A percentile compares a stretch with the other conserved stretches of the same genome.
These are phyloP conservation scores for Nakazawaea ernobii DNA, from an alignment of 805 yeast species.

Conservation along the genomic window DNA sequence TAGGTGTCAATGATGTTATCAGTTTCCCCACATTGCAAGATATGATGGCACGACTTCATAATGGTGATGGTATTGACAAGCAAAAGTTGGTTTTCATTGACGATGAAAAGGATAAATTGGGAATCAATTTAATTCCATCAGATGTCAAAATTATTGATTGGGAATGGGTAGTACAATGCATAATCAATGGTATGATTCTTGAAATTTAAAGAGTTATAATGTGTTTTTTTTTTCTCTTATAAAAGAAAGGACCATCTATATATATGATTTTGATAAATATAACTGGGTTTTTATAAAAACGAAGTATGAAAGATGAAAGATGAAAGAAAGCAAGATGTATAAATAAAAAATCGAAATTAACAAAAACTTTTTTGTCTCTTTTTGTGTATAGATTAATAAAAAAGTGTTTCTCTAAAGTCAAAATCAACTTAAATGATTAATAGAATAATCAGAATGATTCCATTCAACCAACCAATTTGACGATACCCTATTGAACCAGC, in stretches of 20 bases:
- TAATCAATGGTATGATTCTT: constrained; percentile 1
- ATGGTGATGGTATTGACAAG: neutral
- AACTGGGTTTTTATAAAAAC: too few species aligned
- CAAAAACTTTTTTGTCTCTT: too few species aligned
- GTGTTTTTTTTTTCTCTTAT: neutral
- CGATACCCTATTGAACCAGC: neutral
- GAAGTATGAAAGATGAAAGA: too few species aligned
- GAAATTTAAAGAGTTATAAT: neutral
- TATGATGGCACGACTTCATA: neutral
- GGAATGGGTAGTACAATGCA: constrained; percentile 11
- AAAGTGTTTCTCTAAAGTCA: too few species aligned
- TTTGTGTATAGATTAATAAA: too few species aligned
- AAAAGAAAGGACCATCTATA: neutral
- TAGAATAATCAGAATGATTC: too few species aligned
- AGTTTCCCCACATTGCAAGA: neutral
- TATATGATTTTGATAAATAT: too few species aligned
- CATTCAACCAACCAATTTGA: too few species aligned
- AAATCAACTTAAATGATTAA: too few species aligned
- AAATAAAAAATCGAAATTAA: too few species aligned
- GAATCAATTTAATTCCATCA: neutral
- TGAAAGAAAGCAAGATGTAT: too few species aligned
- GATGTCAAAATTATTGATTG: constrained; percentile 3
- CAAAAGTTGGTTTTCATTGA: neutral
- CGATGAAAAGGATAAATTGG: neutral
- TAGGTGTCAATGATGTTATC: neutral